Base-by-base conservation (phyloP, 2,329 filamentous ascomycete genomes). In the Amauroascus verrucosus region DNA sequence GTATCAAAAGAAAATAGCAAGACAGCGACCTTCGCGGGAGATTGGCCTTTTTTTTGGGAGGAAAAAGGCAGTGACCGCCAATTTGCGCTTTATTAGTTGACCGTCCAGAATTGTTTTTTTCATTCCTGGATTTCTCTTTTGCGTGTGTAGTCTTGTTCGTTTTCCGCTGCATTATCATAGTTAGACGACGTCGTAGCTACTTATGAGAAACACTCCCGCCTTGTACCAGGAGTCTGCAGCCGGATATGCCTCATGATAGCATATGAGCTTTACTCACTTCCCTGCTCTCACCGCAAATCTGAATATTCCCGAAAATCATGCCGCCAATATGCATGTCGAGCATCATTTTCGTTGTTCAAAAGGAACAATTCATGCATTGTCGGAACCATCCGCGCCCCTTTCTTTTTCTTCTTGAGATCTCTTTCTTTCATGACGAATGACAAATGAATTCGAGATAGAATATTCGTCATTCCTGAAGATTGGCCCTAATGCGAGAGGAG, bases 281-380 rank as follows among this genome's bases (percentile, higher is more conserved):
- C n/a, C n/a, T n/a, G n/a, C n/a, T n/a, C 32, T 52, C 50, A 52
- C 50, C 50, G 50, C 50, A 52, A 37, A 37, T 52, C 33, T 46
- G 32, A 46, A 38, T 28, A 7, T 24, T 41, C 13, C 9, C 32
- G 38, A 35, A 18, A 14, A 20, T 52, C 33, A 46, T 52, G 50
- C 41, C 41, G 50, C 38, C 24, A n/a, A 11, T 41, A 37, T 52
- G 50, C 50, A 52, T 52, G 5, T 46, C 28, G 46, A 52, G 50
- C 43, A 41, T 20, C 30, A 28, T n/a, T n/a, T n/a, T n/a, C n/a
- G n/a, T n/a, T n/a, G n/a, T n/a, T n/a, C n/a, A n/a, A n/a, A n/a
- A n/a, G n/a, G n/a, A n/a, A 37, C 40, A 52, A 38, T 45, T 40
- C 50, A 52, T 52, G 32, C 46, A 38, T 28, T 37, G 20, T 28